Evolutionary conservation across 768 basidiomycete genomes (phyloP), one percentile per base, ranked within the genome.

Genomic region (Amanita brunnescens): DNA sequence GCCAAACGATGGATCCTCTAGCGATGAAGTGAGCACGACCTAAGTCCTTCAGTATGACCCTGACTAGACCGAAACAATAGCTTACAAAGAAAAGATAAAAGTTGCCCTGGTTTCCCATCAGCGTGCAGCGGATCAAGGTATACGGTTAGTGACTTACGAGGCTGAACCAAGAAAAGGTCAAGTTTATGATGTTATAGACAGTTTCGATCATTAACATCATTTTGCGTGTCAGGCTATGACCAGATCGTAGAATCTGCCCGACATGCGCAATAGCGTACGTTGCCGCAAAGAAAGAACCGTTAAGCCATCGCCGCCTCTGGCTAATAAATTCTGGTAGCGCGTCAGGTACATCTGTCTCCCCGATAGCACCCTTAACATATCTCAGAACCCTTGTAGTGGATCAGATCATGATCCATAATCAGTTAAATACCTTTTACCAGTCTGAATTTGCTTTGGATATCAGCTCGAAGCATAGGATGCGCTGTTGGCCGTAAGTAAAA

Each of bases 311-410:
- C 45, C 92, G 78, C 5, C 93, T 83, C 60, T 97, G 95, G 53
- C 79, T 78, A 62, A 96, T 97, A 64, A 96, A 97, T 66, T 97
- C 95, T 2, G 93, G 83, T 13, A 96, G 78, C 1, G 81, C 78
- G 59, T 95, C 94, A 2, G 94, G 94, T 5, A 97, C 94, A 65
- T 97, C 93, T 0, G 92, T 95, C 64, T 92, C 89, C 14, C 85
- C 94, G 46, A 90, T 81, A 3, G 94, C 93, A 23, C 89, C 87
- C 64, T 91, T 91, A 60, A 98, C 93, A 61, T 96, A 99, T 74
- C 88, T 91, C 47, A 99, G 77, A n/a, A 91, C 76, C 95, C 95
- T 96, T 55, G 37, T 57, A 38, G 64, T 16, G n/a, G 8, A 29
- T 58, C 10, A 54, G 21, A 58, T 61, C 58, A 49, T 49, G 57